A percentile compares a stretch with the other conserved stretches of the same genome.
phyloP scores from a whole-genome alignment of 495 filamentous ascomycete species.

The Tetracladium setigerum region DNA sequence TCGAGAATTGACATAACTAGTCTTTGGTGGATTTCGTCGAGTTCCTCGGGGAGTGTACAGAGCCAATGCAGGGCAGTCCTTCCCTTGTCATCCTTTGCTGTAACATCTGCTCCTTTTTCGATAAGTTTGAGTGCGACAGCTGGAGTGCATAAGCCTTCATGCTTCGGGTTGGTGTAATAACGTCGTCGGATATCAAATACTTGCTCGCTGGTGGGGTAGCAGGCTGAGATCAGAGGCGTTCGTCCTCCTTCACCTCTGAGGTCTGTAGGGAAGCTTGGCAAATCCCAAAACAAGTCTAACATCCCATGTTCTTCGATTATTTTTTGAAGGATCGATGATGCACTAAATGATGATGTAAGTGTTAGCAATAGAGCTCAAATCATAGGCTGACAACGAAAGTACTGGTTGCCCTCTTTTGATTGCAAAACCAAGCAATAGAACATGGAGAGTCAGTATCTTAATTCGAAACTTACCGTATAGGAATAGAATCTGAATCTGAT shows the following conservation, averaged over 20 bases:
- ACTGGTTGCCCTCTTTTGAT: no score
- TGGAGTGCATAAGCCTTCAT: neutral
- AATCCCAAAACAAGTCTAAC: constrained; percentile 3
- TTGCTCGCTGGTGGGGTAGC: neutral
- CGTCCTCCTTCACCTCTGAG: neutral
- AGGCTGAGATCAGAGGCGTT: constrained; percentile 5
- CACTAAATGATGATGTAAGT: neutral
- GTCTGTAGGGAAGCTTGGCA: neutral
- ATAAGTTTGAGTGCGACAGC: constrained; percentile 16
- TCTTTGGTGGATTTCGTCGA: no score
- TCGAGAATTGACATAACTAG: no score
- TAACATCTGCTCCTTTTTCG: constrained; percentile 24
- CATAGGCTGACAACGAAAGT: no score
- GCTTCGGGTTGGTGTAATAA: neutral
- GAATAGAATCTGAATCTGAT: no score
- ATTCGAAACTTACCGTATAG: no score
- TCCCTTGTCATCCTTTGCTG: constrained; percentile 1
- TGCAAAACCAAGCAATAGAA: no score
- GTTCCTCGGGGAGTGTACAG: no score
- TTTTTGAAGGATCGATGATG: constrained; percentile 1
- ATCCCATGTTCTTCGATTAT: neutral
- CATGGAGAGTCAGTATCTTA: no score
- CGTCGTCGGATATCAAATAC: neutral
- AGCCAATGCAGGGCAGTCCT: constrained; percentile 13
- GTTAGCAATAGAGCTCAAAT: no score